Evolutionary conservation across 2,329 filamentous ascomycete genomes (phyloP).

Genomic region (Metarhizium guizhouense): DNA sequence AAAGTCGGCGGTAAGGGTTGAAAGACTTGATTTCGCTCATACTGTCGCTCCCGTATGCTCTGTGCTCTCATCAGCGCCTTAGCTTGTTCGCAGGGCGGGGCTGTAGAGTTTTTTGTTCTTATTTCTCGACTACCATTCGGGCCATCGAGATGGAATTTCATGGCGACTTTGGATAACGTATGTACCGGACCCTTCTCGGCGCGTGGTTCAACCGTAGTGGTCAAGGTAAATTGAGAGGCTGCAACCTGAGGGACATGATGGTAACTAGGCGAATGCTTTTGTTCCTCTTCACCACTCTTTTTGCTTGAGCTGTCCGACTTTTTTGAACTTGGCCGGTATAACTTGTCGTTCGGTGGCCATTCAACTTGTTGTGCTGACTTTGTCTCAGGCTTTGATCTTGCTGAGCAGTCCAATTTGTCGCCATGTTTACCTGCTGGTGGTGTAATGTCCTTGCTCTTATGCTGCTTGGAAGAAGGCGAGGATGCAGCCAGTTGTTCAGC

Average conservation of each 20-base stretch:
- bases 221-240: constrained; percentile 44
- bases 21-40: constrained; percentile 34
- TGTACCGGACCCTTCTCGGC: constrained; percentile 29
- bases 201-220: constrained; percentile 36
- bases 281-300: constrained; percentile 9
- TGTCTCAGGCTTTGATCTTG: not conserved
- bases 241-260: constrained; percentile 46
- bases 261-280: constrained; percentile 19
- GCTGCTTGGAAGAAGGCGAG: not conserved
- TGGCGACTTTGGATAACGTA: constrained; percentile 32
- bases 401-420: not conserved
- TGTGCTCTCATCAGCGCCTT: constrained; percentile 28
- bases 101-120: constrained; percentile 16
- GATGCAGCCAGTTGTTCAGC: constrained; percentile 9
- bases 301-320: constrained; percentile 9
- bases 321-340: constrained; percentile 3
- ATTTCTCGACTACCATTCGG: constrained; percentile 12
- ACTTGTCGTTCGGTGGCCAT: constrained; percentile 4
- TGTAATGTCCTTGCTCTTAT: not conserved
- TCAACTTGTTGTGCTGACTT: not conserved
- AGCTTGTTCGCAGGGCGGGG: constrained; percentile 25
- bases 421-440: not conserved
- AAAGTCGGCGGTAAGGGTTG: constrained; percentile 27
- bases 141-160: constrained; percentile 31
- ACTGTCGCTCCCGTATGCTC: constrained; percentile 26